Conservation (phyloP, 768 basidiomycete genomes). For the Inosperma sp. region DNA sequence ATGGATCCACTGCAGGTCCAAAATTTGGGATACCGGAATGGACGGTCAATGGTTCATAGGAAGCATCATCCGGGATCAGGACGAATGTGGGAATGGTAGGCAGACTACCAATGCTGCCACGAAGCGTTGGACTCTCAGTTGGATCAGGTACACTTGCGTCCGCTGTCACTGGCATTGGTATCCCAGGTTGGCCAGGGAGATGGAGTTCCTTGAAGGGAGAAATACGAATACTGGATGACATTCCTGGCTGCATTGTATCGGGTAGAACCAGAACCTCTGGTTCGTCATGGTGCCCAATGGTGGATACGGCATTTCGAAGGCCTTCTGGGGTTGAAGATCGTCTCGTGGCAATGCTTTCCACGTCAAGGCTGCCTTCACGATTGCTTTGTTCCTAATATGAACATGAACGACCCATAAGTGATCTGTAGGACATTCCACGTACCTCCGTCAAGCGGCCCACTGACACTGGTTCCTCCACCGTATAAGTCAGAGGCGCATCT, state of each 20-base stretch:
- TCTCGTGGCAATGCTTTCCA: not conserved
- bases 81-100: constrained; percentile 19
- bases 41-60: too few species aligned
- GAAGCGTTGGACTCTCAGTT: constrained; percentile 17
- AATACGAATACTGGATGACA: not conserved
- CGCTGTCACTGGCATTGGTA: constrained; percentile 40
- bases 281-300: not conserved
- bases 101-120: constrained; percentile 19
- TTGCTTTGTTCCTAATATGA: constrained; percentile 15
- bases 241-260: not conserved
- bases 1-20: too few species aligned
- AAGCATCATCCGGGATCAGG: not conserved
- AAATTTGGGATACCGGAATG: too few species aligned
- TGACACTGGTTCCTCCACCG: constrained; percentile 31
- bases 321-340: not conserved
- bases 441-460: constrained; percentile 33
- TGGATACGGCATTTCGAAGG: not conserved
- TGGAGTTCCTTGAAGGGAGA: not conserved
- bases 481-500: constrained; percentile 12
- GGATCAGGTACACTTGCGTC: constrained; percentile 39
- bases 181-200: constrained; percentile 3
- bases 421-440: constrained; percentile 6
- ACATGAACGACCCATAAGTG: not conserved
- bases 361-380: not conserved
- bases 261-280: not conserved